Evolutionary conservation across 1,284 basidiomycete species (phyloP).

Genomic region (Omphalotus olearius): DNA sequence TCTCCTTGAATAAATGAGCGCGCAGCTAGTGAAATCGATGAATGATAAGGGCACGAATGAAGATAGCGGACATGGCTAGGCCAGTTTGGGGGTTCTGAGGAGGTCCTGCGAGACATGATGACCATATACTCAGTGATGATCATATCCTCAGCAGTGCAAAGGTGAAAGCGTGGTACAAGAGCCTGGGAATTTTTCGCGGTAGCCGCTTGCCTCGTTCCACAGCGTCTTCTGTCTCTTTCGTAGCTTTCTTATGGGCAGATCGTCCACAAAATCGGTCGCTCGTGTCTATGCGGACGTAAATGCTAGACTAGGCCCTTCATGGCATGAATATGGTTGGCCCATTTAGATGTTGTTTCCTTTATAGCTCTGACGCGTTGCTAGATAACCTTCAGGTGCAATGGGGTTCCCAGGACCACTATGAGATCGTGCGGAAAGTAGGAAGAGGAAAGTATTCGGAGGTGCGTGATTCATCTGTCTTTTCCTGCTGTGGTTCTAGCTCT

Average conservation of each 20-base stretch:
- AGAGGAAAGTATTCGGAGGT: constrained; percentile 97
- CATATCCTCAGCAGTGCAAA: constrained; percentile 2
- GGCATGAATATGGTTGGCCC: constrained; percentile 75
- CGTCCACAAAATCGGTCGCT: constrained; percentile 65
- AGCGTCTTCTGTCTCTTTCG: background rate
- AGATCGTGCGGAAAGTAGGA: constrained; percentile 96
- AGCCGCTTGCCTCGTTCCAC: constrained; percentile 13
- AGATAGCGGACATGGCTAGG: constrained; percentile 46
- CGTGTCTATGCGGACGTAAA: constrained; percentile 77
- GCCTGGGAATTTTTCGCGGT: background rate
- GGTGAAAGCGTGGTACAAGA: constrained; percentile 22
- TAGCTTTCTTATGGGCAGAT: constrained; percentile 52
- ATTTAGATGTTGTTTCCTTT: constrained; percentile 11
- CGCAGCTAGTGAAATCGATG: constrained; percentile 40
- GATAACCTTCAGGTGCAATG: constrained; percentile 93
- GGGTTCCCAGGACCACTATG: constrained; percentile 97
- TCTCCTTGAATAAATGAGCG: constrained; percentile 26
- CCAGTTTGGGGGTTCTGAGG: constrained; percentile 42
- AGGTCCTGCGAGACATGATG: background rate
- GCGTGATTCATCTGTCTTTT: constrained; percentile 20
- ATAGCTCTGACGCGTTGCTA: constrained; percentile 21
- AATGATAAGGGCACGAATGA: constrained; percentile 41
- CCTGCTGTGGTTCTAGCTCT: constrained; percentile 15
- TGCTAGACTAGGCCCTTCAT: constrained; percentile 64
- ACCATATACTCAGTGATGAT: background rate